Evolutionary conservation across 148 eudicot species (phyloP).

Genomic region (Rheum nobile): DNA sequence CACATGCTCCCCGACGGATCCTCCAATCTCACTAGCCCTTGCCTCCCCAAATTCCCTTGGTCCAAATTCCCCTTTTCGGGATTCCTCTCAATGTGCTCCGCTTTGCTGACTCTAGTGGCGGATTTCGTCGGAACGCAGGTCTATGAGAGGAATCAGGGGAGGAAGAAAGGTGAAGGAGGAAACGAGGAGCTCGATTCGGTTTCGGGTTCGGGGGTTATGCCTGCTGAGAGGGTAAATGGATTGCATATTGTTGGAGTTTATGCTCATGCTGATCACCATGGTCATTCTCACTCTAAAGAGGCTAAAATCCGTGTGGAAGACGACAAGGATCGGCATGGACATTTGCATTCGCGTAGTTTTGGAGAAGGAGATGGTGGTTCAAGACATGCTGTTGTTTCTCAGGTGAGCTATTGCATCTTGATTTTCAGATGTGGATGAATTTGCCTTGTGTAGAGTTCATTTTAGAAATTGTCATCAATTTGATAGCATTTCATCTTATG

Average conservation of each 20-base stretch:
- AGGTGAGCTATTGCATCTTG: slow-evolving; percentile 28
- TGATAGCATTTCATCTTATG: not conserved
- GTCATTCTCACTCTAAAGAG: slow-evolving; percentile 34
- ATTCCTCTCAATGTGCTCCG: slow-evolving; percentile 73
- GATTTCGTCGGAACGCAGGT: slow-evolving; percentile 87
- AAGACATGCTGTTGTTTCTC: slow-evolving; percentile 74
- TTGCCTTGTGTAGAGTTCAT: not conserved
- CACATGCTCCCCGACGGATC: slow-evolving; percentile 89
- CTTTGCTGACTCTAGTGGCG: slow-evolving; percentile 53
- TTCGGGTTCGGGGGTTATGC: slow-evolving; percentile 39
- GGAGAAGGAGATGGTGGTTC: slow-evolving; percentile 29
- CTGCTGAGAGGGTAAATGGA: slow-evolving; percentile 32
- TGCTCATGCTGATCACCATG: slow-evolving; percentile 68
- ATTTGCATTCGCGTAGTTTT: slow-evolving; percentile 26
- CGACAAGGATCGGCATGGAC: slow-evolving; percentile 16
- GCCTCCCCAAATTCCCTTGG: slow-evolving; percentile 71
- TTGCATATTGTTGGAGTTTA: slow-evolving; percentile 78
- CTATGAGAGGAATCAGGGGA: slow-evolving; percentile 64
- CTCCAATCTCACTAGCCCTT: slow-evolving; percentile 39
- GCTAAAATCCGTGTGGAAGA: slow-evolving; percentile 19
- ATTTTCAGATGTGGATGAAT: not conserved
- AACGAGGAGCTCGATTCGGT: slow-evolving; percentile 22
- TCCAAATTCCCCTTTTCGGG: slow-evolving; percentile 74
- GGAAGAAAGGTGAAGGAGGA: slow-evolving; percentile 11
- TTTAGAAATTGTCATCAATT: not conserved